These are phyloP conservation scores for Talaromyces trachyspermus DNA, from an alignment of 495 filamentous ascomycete genomes.

Conservation along the genomic window DNA sequence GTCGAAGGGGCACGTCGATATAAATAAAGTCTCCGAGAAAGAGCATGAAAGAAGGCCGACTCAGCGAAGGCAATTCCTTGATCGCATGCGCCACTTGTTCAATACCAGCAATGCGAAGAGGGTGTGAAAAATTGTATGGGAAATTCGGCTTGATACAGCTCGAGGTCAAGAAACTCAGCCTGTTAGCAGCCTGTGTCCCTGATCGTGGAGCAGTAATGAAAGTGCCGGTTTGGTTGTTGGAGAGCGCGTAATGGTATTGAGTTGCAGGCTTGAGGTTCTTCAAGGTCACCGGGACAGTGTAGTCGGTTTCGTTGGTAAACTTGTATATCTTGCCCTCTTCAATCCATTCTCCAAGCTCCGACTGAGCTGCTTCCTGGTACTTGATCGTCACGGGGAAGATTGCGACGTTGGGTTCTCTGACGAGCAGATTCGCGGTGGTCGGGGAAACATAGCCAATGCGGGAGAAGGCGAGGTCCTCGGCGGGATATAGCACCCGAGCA, in stretches of 20 bases:
- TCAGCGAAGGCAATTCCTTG: slow-evolving; percentile 53
- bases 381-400: slow-evolving; percentile 68
- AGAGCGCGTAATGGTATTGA: slow-evolving; percentile 72
- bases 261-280: slow-evolving; percentile 50
- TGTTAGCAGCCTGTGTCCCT: slow-evolving; percentile 52
- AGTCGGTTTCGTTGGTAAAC: slow-evolving; percentile 76
- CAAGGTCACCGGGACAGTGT: slow-evolving; percentile 58
- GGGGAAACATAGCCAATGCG: slow-evolving; percentile 81
- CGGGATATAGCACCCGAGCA: slow-evolving; percentile 57
- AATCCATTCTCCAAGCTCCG: slow-evolving; percentile 46
- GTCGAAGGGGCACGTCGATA: slow-evolving; percentile 77
- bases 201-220: slow-evolving; percentile 64
- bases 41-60: slow-evolving; percentile 74
- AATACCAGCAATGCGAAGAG: slow-evolving; percentile 73
- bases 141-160: slow-evolving; percentile 88
- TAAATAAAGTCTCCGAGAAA: slow-evolving; percentile 99
- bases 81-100: slow-evolving; percentile 50
- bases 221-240: slow-evolving; percentile 72
- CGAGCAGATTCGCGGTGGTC: slow-evolving; percentile 67
- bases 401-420: slow-evolving; percentile 72
- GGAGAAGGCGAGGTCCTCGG: slow-evolving; percentile 71
- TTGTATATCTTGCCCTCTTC: slow-evolving; percentile 53
- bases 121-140: slow-evolving; percentile 77
- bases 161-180: slow-evolving; percentile 81
- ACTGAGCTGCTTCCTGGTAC: slow-evolving; percentile 37